phyloP scores from a whole-genome alignment of 495 filamentous ascomycete species.

The Acidiella bohemica region DNA sequence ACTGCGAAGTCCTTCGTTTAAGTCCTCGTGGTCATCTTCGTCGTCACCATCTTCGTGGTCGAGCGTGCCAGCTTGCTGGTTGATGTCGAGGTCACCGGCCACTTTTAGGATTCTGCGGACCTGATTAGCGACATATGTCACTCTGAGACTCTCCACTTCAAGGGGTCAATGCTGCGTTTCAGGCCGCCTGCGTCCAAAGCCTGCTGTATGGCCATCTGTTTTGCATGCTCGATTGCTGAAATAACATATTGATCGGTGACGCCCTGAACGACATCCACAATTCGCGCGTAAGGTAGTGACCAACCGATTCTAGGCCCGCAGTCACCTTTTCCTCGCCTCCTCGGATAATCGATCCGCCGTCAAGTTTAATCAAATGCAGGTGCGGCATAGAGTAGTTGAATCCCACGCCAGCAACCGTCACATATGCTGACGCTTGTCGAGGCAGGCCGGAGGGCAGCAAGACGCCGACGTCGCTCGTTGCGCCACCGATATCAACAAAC shows the following conservation, averaged over 20 bases:
- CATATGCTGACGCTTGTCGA: conserved; percentile 39
- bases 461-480: conserved; percentile 41
- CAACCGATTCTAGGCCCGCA: conserved; percentile 44
- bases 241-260: conserved; percentile 26
- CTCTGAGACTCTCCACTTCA: conserved; percentile 34
- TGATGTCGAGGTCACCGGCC: conserved; percentile 9
- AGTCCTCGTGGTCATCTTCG: conserved; percentile 1
- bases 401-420: conserved; percentile 38
- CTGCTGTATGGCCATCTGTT: conserved; percentile 28
- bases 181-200: conserved; percentile 36
- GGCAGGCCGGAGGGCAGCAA: conserved; percentile 41
- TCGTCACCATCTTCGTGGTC: conserved; percentile 1
- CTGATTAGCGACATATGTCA: conserved; percentile 33
- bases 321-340: conserved; percentile 26
- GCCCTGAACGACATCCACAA: conserved; percentile 35
- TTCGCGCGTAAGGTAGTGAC: conserved; percentile 37
- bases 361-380: conserved; percentile 37
- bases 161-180: conserved; percentile 28
- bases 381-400: conserved; percentile 43
- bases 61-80: neutral
- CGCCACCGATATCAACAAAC: conserved; percentile 41
- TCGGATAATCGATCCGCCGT: conserved; percentile 40
- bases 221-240: conserved; percentile 28
- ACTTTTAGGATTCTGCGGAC: conserved; percentile 12
- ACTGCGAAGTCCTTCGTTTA: conserved; percentile 5